Conservation (phyloP, 2,329 filamentous ascomycete species). For the Penicillium sp. region DNA sequence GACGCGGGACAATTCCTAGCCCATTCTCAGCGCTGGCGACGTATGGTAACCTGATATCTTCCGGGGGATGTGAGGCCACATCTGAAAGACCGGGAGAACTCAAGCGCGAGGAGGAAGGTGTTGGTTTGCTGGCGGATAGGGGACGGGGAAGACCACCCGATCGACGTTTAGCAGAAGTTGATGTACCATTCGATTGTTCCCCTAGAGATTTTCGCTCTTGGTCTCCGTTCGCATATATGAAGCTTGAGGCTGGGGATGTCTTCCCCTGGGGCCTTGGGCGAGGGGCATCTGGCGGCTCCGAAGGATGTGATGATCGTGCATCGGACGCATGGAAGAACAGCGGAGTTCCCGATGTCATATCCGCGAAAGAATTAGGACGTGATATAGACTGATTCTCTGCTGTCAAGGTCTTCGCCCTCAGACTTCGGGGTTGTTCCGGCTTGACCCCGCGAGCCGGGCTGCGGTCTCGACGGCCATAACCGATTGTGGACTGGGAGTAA, state of each 20-base stretch:
- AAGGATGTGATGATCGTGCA: slow-evolving; percentile 55
- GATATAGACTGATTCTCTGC: slow-evolving; percentile 37
- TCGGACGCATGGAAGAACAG: slow-evolving; percentile 96
- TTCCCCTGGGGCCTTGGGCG: slow-evolving; percentile 30
- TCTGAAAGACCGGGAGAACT: slow-evolving; percentile 33
- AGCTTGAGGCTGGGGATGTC: slow-evolving; percentile 31
- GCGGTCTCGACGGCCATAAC: slow-evolving; percentile 34
- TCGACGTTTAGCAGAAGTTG: slow-evolving; percentile 26
- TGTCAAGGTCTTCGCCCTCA: slow-evolving; percentile 40
- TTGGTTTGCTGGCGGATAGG: slow-evolving; percentile 21
- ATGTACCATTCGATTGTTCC: slow-evolving; percentile 22
- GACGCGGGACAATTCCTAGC: slow-evolving; percentile 19
- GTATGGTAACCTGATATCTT: slow-evolving; percentile 20
- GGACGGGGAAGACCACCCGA: slow-evolving; percentile 35
- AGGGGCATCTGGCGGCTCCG: slow-evolving; percentile 29
- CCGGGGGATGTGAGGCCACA: slow-evolving; percentile 25
- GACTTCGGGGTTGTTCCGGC: slow-evolving; percentile 32
- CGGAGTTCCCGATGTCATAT: slow-evolving; percentile 42
- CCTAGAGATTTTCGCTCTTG: slow-evolving; percentile 30
- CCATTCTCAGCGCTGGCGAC: slow-evolving; percentile 26
- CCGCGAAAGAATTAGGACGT: slow-evolving; percentile 38
- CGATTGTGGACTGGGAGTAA: slow-evolving; percentile 30
- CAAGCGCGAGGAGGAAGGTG: slow-evolving; percentile 32
- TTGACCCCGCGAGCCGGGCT: slow-evolving; percentile 37
- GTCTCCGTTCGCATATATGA: slow-evolving; percentile 41